These are phyloP conservation scores for Russula earlei DNA, from an alignment of 768 basidiomycete genomes.

Conservation along the genomic window DNA sequence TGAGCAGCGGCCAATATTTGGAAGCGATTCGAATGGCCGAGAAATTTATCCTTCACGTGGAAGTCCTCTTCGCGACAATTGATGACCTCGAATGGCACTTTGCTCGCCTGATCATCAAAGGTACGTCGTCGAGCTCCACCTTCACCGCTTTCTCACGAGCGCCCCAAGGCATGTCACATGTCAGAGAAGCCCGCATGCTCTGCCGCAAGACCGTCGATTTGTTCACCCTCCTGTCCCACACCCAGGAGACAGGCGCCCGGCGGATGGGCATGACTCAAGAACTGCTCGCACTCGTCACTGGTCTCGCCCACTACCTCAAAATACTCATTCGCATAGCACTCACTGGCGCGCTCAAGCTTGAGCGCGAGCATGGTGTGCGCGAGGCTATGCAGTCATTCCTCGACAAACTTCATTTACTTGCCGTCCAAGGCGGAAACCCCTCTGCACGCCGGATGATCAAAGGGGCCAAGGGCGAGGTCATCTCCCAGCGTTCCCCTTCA, in stretches of 20 bases:
- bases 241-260: slow-evolving; percentile 83
- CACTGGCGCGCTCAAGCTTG: slow-evolving; percentile 90
- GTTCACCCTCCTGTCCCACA: slow-evolving; percentile 91
- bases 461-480: slow-evolving; percentile 57
- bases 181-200: slow-evolving; percentile 95
- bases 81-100: slow-evolving; percentile 94
- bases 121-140: slow-evolving; percentile 36
- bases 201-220: slow-evolving; percentile 99
- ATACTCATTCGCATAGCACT: slow-evolving; percentile 97
- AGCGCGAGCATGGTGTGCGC: slow-evolving; percentile 75
- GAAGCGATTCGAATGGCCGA: slow-evolving; percentile 98
- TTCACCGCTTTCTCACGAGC: not conserved
- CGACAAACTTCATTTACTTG: slow-evolving; percentile 86
- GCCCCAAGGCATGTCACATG: slow-evolving; percentile 84
- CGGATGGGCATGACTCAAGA: slow-evolving; percentile 97
- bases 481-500: slow-evolving; percentile 27
- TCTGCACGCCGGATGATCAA: slow-evolving; percentile 67
- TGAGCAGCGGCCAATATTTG: slow-evolving; percentile 92
- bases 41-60: slow-evolving; percentile 96
- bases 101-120: slow-evolving; percentile 68
- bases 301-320: slow-evolving; percentile 98
- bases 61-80: slow-evolving; percentile 92
- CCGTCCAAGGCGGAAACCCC: slow-evolving; percentile 76
- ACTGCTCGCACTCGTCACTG: slow-evolving; percentile 91
- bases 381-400: slow-evolving; percentile 86